Evolutionary conservation across 108 stramenopile species (phyloP).

Genomic region (Aurantiochytrium sp.): DNA sequence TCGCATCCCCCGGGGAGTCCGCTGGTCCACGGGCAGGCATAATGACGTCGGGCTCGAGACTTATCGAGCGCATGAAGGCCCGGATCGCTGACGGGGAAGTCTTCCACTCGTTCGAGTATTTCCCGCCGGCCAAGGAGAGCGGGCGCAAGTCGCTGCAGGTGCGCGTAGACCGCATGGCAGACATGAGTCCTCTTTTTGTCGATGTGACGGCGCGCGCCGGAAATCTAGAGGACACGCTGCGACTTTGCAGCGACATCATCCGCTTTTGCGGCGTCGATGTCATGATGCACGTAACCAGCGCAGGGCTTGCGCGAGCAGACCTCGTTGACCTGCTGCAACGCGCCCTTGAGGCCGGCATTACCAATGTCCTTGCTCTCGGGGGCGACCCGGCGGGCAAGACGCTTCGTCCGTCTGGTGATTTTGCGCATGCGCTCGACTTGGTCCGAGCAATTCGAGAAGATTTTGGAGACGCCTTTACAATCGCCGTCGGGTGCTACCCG

Average conservation of each 20-base stretch:
- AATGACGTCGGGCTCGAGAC: not conserved
- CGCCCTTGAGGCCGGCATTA: slow-evolving; percentile 42
- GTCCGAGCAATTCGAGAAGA: slow-evolving; percentile 72
- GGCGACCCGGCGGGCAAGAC: not conserved
- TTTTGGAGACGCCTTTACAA: slow-evolving; percentile 82
- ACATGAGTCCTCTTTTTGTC: slow-evolving; percentile 78
- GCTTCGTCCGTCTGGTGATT: slow-evolving; percentile 23
- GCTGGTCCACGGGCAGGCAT: not conserved
- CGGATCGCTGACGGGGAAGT: not conserved
- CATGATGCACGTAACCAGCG: slow-evolving; percentile 79
- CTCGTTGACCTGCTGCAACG: slow-evolving; percentile 44
- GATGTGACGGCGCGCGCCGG: slow-evolving; percentile 78
- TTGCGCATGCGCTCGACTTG: slow-evolving; percentile 74
- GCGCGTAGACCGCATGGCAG: slow-evolving; percentile 85
- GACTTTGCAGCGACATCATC: slow-evolving; percentile 72
- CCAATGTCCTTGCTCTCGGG: not conserved
- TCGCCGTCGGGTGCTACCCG: slow-evolving; percentile 87
- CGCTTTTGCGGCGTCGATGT: slow-evolving; percentile 76
- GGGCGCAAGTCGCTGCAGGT: slow-evolving; percentile 81
- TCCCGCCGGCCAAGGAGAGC: slow-evolving; percentile 85
- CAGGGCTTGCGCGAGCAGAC: slow-evolving; percentile 60
- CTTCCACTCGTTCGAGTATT: slow-evolving; percentile 89
- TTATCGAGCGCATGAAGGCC: not conserved
- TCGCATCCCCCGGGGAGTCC: not conserved
- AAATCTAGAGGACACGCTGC: slow-evolving; percentile 66